Evolutionary conservation across 345 rosid genomes (phyloP).

Genomic region (Pelargonium nanum): DNA sequence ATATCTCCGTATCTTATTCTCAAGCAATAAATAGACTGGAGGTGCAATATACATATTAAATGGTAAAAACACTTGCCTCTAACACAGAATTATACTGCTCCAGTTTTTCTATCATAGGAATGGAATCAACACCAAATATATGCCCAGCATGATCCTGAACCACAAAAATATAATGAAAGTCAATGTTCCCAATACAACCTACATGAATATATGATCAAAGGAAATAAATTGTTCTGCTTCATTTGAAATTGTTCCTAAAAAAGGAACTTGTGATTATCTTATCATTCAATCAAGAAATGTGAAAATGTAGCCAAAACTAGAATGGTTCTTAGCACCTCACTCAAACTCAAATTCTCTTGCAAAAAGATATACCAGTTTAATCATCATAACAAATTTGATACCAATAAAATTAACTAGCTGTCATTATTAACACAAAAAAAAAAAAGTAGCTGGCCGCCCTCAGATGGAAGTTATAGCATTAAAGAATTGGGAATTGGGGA

Average conservation of each 20-base stretch:
- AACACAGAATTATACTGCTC: conserved; percentile 72
- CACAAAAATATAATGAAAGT: conserved; percentile 13
- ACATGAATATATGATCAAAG: neutral
- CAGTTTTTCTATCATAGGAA: conserved; percentile 72
- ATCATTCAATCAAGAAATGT: too few species aligned
- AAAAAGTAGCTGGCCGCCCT: too few species aligned
- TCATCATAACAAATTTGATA: too few species aligned
- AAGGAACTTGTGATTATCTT: neutral
- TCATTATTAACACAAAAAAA: neutral
- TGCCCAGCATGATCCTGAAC: conserved; percentile 92
- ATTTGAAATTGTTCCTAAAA: neutral
- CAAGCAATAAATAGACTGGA: too few species aligned
- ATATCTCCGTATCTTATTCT: too few species aligned
- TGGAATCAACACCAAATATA: conserved; percentile 79
- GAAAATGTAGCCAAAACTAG: neutral
- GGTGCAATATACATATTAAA: neutral
- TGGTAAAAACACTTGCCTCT: conserved; percentile 42
- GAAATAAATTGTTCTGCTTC: neutral
- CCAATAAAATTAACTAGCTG: neutral
- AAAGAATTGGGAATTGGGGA: too few species aligned
- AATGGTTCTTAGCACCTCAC: neutral
- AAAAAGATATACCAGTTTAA: too few species aligned
- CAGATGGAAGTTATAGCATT: too few species aligned
- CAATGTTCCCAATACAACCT: neutral
- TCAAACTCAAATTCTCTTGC: too few species aligned